Evolutionary conservation across 768 basidiomycete species (phyloP).

Genomic region (Tulasnella sp.): DNA sequence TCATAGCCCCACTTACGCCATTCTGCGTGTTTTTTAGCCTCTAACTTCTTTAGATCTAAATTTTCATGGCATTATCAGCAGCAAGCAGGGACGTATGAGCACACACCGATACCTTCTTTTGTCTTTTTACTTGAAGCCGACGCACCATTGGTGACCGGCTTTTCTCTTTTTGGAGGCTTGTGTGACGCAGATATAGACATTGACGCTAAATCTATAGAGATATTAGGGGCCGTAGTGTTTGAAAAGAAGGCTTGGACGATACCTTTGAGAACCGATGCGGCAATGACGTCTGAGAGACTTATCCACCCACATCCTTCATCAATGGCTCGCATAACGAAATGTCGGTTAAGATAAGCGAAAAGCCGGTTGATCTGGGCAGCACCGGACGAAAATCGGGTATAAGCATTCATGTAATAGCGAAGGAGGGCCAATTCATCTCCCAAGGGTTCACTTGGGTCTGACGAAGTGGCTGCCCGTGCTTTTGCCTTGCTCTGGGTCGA

Average conservation of each 20-base stretch:
- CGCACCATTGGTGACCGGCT: not conserved
- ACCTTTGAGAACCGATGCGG: conserved; percentile 12
- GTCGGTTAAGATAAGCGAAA: conserved; percentile 19
- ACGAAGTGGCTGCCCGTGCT: not conserved
- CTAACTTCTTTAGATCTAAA: conserved; percentile 13
- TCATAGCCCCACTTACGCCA: conserved; percentile 18
- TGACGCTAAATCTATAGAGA: conserved; percentile 3
- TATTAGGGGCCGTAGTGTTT: not conserved
- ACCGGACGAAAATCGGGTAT: conserved; percentile 16
- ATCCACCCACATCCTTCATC: conserved; percentile 19
- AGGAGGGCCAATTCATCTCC: conserved; percentile 13
- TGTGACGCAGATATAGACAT: not conserved
- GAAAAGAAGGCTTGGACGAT: not conserved
- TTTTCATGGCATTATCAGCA: not conserved
- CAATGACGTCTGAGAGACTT: conserved; percentile 16
- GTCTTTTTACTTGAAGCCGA: conserved; percentile 7
- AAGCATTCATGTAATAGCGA: conserved; percentile 12
- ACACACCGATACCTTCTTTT: conserved; percentile 4
- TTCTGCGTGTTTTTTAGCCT: conserved; percentile 17
- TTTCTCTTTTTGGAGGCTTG: conserved; percentile 5
- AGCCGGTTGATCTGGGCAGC: conserved; percentile 16
- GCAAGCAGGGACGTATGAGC: too few relatives aligned
- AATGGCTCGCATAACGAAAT: conserved; percentile 17
- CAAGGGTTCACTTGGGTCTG: not conserved
- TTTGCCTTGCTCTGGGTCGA: not conserved